phyloP scores from a whole-genome alignment of 345 rosid species.

The Salix brachista region DNA sequence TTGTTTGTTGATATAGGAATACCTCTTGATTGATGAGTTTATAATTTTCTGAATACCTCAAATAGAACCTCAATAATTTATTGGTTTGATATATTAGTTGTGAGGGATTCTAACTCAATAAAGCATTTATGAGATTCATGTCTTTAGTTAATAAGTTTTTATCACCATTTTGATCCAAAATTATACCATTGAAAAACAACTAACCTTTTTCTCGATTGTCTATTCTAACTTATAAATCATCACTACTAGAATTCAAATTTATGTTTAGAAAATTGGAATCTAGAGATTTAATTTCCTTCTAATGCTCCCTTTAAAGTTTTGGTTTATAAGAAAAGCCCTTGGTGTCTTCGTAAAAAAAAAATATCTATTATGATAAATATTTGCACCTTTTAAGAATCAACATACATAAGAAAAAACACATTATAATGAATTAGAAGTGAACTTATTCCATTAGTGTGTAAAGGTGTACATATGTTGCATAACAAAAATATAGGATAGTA shows the following conservation, averaged over 20 bases:
- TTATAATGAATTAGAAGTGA: neutral
- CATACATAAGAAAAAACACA: neutral
- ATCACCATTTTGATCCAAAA: neutral
- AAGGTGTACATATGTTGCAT: neutral
- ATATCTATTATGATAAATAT: too few relatives aligned
- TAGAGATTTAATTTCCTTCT: neutral
- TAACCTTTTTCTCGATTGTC: neutral
- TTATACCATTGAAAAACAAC: neutral
- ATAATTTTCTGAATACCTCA: too few relatives aligned
- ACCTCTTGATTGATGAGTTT: too few relatives aligned
- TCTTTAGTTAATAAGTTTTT: neutral
- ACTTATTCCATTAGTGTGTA: neutral
- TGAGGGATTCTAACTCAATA: too few relatives aligned
- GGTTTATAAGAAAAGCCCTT: neutral
- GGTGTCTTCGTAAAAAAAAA: too few relatives aligned
- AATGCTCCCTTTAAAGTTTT: neutral
- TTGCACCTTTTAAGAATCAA: too few relatives aligned
- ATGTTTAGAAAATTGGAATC: neutral
- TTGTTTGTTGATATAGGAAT: too few relatives aligned
- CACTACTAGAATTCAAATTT: neutral
- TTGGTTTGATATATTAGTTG: too few relatives aligned
- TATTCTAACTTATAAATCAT: neutral
- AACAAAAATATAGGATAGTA: too few relatives aligned
- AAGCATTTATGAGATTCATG: too few relatives aligned
- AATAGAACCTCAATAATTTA: too few relatives aligned